Conservation (phyloP, 805 yeast species). For the Suhomyces xylopsoci region DNA sequence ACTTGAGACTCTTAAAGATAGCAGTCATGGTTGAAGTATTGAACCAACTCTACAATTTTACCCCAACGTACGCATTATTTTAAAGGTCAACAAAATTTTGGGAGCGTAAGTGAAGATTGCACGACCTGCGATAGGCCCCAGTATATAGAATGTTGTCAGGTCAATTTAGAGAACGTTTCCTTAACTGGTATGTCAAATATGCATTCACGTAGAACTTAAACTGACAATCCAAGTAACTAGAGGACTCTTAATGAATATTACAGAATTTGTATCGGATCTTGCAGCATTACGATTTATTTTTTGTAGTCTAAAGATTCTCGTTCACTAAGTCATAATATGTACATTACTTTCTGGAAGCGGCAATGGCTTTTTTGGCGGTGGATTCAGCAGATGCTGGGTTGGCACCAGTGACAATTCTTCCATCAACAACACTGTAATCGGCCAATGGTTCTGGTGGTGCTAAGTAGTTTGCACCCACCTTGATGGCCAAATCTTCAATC, state of each 20-base stretch:
- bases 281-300: background rate
- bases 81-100: background rate
- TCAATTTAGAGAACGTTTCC: background rate
- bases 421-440: slow-evolving; percentile 51
- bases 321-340: background rate
- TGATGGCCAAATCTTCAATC: slow-evolving; percentile 36
- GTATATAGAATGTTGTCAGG: background rate
- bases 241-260: background rate
- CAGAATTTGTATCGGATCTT: background rate
- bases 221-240: too few relatives aligned
- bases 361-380: slow-evolving; percentile 43
- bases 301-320: background rate
- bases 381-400: slow-evolving; percentile 58
- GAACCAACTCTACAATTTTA: background rate
- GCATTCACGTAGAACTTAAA: too few relatives aligned
- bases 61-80: background rate
- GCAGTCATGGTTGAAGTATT: background rate
- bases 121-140: background rate
- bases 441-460: slow-evolving; percentile 39
- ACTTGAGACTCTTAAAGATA: slow-evolving; percentile 32
- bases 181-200: background rate
- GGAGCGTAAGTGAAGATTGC: background rate
- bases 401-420: slow-evolving; percentile 60
- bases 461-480: slow-evolving; percentile 12
- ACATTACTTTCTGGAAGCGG: slow-evolving; percentile 3